Evolutionary conservation across 805 yeast genomes (phyloP).

Genomic region (Komagataella kurtzmanii): DNA sequence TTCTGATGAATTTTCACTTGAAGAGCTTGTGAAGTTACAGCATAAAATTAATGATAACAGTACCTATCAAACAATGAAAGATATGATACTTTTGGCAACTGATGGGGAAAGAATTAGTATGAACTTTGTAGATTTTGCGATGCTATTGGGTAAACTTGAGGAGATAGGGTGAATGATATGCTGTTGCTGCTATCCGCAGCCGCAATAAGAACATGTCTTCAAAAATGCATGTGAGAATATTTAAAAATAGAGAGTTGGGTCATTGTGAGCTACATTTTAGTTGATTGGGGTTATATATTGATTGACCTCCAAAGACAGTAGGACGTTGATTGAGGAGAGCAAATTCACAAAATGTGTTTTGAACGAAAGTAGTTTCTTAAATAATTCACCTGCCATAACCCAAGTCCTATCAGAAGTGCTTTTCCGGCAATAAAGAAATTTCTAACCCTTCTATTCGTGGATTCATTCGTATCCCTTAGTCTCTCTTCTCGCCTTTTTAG

Average conservation of each 20-base stretch:
- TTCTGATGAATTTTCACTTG: conserved; percentile 15
- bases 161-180: conserved; percentile 12
- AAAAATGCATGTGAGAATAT: not conserved
- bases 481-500: conserved; percentile 80
- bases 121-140: conserved; percentile 31
- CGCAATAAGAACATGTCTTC: not conserved
- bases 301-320: not conserved
- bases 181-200: not conserved
- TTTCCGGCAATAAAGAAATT: conserved; percentile 68
- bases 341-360: conserved; percentile 50
- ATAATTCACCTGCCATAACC: conserved; percentile 87
- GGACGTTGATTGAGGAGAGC: not conserved
- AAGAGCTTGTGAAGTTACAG: conserved; percentile 20
- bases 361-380: conserved; percentile 86
- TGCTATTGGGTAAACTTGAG: conserved; percentile 34
- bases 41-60: conserved; percentile 3
- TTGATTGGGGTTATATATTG: not conserved
- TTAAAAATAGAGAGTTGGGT: not conserved
- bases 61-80: conserved; percentile 17
- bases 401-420: conserved; percentile 59
- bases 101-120: conserved; percentile 21
- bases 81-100: conserved; percentile 31
- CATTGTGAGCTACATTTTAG: not conserved
- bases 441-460: conserved; percentile 87
- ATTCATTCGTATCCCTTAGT: conserved; percentile 93